Conservation (phyloP, 768 basidiomycete genomes). For the Dioszegia hungarica region DNA sequence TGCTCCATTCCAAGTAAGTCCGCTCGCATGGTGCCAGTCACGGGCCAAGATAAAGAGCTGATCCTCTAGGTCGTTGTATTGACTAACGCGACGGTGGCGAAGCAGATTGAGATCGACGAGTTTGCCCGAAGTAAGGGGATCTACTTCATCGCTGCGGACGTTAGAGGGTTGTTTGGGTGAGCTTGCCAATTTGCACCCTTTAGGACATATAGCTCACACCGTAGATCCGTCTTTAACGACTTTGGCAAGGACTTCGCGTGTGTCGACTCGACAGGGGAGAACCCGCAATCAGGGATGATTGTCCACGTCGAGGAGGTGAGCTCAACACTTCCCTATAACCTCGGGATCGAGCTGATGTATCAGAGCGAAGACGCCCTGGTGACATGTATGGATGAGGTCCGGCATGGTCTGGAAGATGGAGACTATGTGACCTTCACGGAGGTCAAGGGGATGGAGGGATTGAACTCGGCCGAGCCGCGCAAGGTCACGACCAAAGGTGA, state of each 20-base stretch:
- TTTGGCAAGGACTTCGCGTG: constrained; percentile 92
- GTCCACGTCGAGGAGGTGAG: constrained; percentile 81
- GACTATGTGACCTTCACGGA: constrained; percentile 96
- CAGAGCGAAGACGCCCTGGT: constrained; percentile 87
- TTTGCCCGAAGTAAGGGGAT: constrained; percentile 87
- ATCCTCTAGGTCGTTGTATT: constrained; percentile 94
- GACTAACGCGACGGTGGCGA: constrained; percentile 67
- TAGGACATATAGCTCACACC: neutral
- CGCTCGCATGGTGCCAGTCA: neutral
- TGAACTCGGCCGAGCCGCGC: constrained; percentile 85
- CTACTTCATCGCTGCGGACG: constrained; percentile 85
- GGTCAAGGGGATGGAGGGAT: constrained; percentile 86
- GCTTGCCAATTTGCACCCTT: constrained; percentile 17
- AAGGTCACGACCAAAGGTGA: constrained; percentile 81
- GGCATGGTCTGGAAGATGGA: constrained; percentile 97
- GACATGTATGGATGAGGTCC: constrained; percentile 91
- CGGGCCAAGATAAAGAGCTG: constrained; percentile 5
- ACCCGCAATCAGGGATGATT: constrained; percentile 88
- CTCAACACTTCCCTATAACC: neutral
- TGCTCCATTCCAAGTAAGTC: constrained; percentile 76
- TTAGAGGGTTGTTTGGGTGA: constrained; percentile 90
- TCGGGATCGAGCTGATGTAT: constrained; percentile 5
- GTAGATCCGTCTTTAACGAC: constrained; percentile 89
- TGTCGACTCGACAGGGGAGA: constrained; percentile 97
- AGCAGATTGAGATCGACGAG: constrained; percentile 91